Percentiles rank a stretch among this genome's conserved stretches.
These are phyloP conservation scores for Biscogniauxia marginata DNA, from an alignment of 2,329 filamentous ascomycete genomes.

Conservation along the genomic window DNA sequence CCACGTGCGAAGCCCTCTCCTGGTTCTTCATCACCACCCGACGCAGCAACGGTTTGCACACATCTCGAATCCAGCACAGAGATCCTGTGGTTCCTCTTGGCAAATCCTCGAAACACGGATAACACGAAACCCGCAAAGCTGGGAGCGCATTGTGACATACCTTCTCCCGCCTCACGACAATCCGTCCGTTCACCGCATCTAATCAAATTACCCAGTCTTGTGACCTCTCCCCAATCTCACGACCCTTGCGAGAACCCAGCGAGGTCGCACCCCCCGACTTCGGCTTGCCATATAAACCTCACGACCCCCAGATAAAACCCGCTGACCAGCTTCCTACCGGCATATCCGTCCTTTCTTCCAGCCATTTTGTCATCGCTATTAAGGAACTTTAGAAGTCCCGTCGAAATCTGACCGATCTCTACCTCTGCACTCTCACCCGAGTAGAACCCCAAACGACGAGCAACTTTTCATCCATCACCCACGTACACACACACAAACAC, in stretches of 20 bases:
- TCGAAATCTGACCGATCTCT: neutral
- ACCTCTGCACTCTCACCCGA: neutral
- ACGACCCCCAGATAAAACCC: neutral
- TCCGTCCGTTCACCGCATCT: neutral
- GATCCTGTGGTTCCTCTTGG: neutral
- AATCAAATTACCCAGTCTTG: neutral
- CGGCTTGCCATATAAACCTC: neutral
- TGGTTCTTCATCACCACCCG: too few species aligned
- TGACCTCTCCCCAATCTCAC: neutral
- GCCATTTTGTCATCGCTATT: neutral
- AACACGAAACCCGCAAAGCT: neutral
- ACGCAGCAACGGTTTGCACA: neutral
- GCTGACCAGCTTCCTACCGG: neutral
- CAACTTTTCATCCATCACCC: too few species aligned
- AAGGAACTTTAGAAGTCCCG: neutral
- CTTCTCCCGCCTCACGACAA: neutral
- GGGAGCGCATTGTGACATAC: neutral
- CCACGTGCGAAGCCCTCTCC: neutral
- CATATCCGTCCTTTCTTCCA: neutral
- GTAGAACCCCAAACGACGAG: slow-evolving; percentile 2
- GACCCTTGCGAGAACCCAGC: neutral
- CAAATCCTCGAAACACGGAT: neutral
- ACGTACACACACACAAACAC: slow-evolving; percentile 2
- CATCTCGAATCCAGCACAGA: neutral
- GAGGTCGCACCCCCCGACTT: neutral